A percentile compares a stretch with the other conserved stretches of the same genome.
phyloP scores from a whole-genome alignment of 1,284 basidiomycete genomes.

The Bondarzewia mesenterica region DNA sequence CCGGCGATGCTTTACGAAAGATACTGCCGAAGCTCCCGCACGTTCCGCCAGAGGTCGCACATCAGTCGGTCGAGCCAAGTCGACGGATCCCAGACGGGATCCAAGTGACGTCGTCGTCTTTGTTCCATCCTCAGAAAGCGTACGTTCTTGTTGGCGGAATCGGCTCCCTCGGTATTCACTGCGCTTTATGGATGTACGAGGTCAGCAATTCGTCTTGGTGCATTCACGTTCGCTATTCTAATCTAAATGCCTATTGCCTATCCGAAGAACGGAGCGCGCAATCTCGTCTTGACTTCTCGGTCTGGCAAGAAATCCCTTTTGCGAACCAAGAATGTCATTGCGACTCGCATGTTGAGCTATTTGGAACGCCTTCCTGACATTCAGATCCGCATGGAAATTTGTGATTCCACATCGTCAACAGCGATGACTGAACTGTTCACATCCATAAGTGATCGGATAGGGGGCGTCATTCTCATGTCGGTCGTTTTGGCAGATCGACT shows the following conservation, averaged over 20 bases:
- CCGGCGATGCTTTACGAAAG: no score
- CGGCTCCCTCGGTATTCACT: slow-evolving; percentile 6
- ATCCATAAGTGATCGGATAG: neutral
- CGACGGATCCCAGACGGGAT: neutral
- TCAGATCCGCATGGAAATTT: neutral
- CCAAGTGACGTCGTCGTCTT: neutral
- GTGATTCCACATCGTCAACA: neutral
- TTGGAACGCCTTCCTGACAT: neutral
- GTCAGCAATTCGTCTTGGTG: neutral
- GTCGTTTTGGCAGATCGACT: neutral
- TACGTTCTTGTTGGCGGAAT: slow-evolving; percentile 11
- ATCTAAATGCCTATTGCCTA: neutral
- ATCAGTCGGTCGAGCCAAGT: no score
- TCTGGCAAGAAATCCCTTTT: neutral
- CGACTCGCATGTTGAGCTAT: neutral
- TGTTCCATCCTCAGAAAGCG: slow-evolving; percentile 3
- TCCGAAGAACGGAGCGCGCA: neutral
- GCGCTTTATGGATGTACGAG: slow-evolving; percentile 10
- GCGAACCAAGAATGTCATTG: neutral
- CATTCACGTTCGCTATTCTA: neutral
- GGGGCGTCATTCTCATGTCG: neutral
- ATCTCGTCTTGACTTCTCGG: neutral
- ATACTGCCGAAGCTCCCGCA: no score
- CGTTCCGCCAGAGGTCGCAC: no score
- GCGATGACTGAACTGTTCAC: neutral